Conservation (phyloP, 176 grass and related monocot genomes). For the Tillandsia leiboldiana region DNA sequence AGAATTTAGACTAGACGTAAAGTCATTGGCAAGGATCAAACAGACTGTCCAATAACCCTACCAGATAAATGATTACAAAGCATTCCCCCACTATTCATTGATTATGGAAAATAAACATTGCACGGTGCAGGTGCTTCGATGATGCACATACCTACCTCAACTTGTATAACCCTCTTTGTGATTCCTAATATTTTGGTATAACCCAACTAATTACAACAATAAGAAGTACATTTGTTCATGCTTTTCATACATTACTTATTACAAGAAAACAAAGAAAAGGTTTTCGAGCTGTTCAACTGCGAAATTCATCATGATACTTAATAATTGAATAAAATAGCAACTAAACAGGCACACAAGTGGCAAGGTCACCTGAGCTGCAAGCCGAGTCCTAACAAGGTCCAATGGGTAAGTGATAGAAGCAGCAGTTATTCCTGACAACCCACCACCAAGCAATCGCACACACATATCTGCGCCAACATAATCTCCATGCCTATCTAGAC, state of each 20-base stretch:
- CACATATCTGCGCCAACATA: constrained; percentile 53
- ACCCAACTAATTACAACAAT: background rate
- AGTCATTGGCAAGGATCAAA: no score
- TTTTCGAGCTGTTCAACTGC: no score
- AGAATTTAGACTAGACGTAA: no score
- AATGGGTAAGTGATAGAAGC: constrained; percentile 83
- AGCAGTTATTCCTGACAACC: constrained; percentile 88
- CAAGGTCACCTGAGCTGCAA: constrained; percentile 68
- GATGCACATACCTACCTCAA: background rate
- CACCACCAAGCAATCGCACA: constrained; percentile 61
- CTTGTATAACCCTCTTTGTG: background rate
- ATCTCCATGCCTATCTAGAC: constrained; percentile 48
- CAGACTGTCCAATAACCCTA: no score
- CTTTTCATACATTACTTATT: no score
- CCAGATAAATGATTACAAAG: no score
- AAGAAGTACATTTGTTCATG: no score
- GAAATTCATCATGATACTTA: no score
- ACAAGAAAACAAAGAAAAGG: no score
- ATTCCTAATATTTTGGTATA: background rate
- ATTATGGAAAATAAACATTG: background rate
- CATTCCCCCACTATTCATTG: no score
- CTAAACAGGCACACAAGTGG: background rate
- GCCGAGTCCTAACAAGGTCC: constrained; percentile 76
- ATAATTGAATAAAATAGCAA: no score
- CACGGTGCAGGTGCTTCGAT: background rate